Conservation (phyloP, 768 basidiomycete genomes). For the Hebeloma cylindrosporum region DNA sequence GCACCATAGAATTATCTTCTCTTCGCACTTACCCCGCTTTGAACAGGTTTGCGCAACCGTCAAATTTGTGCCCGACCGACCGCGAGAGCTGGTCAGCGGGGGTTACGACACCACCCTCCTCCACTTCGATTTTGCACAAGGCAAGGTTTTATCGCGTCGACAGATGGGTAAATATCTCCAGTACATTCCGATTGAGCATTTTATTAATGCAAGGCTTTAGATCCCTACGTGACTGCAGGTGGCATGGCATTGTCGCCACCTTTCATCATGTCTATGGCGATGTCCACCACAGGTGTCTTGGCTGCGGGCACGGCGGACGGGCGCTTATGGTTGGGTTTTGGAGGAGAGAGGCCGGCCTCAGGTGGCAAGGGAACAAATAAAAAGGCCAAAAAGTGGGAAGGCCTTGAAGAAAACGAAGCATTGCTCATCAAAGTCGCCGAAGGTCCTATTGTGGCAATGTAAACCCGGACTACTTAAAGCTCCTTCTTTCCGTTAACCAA, state of each 20-base stretch:
- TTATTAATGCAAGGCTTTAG: no score
- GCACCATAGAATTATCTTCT: background rate
- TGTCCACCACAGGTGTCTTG: conserved; percentile 59
- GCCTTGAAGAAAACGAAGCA: conserved; percentile 50
- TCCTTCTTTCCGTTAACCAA: conserved; percentile 4
- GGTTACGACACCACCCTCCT: conserved; percentile 72
- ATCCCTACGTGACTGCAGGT: conserved; percentile 35
- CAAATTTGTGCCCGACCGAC: conserved; percentile 69
- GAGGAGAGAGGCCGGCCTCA: conserved; percentile 58
- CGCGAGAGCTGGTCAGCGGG: conserved; percentile 71
- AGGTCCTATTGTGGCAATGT: conserved; percentile 77
- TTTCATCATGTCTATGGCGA: conserved; percentile 63
- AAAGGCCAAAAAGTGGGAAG: conserved; percentile 71
- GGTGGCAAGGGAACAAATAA: conserved; percentile 48
- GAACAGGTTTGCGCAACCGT: conserved; percentile 70
- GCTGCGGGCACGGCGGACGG: conserved; percentile 80
- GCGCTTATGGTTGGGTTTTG: conserved; percentile 63
- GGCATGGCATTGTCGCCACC: conserved; percentile 70
- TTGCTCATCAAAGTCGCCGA: conserved; percentile 55
- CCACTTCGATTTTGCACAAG: conserved; percentile 65
- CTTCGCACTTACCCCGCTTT: conserved; percentile 2
- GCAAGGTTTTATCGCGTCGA: conserved; percentile 54
- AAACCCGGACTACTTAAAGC: conserved; percentile 22
- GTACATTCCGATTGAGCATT: no score
- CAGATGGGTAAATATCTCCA: conserved; percentile 50